Evolutionary conservation across 2,329 filamentous ascomycete species (phyloP), one percentile per base, ranked within the genome.

Genomic region (Aspergillus caelatus): DNA sequence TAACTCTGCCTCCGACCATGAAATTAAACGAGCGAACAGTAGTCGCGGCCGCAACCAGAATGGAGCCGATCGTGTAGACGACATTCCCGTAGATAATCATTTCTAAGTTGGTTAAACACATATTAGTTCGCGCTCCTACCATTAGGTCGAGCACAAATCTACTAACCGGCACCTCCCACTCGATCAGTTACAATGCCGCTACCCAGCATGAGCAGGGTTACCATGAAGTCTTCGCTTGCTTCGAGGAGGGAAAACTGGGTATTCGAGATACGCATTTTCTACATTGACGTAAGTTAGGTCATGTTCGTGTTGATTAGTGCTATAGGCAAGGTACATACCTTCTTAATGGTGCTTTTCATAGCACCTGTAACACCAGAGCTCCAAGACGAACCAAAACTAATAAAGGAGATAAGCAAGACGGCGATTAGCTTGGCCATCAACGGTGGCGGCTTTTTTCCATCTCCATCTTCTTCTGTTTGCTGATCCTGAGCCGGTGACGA

Each of bases 161-260:
- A 67, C 71, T 46, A 67, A 81, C 82, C 80, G 54, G 86, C 86
- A 30, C 87, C 86, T 1, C 87, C 87, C 19, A 87, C 80, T 11
- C 84, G 80, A 66, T 88, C 86, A 0, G 86, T 88, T 1, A 88
- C 70, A 1, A 87, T 66, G 1, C 87, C 87, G 26, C 81, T 86
- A 30, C 80, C 62, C 0, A 88, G 73, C 23, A 89, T 86, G 3
- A 89, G 72, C 0, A 82, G 78, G 0, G 85, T 87, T 16, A 83
- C 82, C 83, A 89, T 88, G 62, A 89, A 89, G 68, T 88, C 82
- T 65, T 88, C 84, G 50, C 86, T 88, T 0, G 86, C 83, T 67
- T 87, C 85, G 0, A 89, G 78, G 0, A 88, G 77, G 0, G 87
- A 82, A 68, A 84, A 89, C 67, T 88, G 82, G 0, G 83, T 83